Evolutionary conservation across 2,329 filamentous ascomycete genomes (phyloP).

Genomic region (Fusarium vanettenii): DNA sequence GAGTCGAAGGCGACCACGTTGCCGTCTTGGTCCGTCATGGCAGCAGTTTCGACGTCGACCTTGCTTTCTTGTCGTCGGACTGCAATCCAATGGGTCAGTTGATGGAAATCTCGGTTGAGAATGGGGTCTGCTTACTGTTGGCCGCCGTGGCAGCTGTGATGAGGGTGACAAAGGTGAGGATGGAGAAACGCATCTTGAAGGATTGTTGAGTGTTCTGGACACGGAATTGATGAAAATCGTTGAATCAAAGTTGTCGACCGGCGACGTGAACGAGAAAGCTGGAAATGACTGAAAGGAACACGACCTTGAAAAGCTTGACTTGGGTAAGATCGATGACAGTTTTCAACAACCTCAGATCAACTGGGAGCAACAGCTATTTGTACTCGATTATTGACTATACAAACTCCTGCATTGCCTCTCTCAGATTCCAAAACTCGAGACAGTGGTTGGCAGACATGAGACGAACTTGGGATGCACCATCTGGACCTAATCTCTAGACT

Average conservation of each 20-base stretch:
- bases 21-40: constrained; percentile 61
- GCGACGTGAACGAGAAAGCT: constrained; percentile 55
- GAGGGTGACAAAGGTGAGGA: constrained; percentile 60
- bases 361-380: constrained; percentile 18
- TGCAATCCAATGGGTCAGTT: constrained; percentile 17
- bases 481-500: not conserved
- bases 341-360: not conserved
- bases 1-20: constrained; percentile 59
- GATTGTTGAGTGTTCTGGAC: constrained; percentile 11
- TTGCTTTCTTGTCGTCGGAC: constrained; percentile 27
- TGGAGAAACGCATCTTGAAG: constrained; percentile 66
- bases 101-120: not conserved
- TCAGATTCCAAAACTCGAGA: constrained; percentile 16
- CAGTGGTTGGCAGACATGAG: constrained; percentile 18
- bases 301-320: constrained; percentile 8
- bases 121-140: constrained; percentile 39
- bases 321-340: not conserved
- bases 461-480: constrained; percentile 20
- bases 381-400: not conserved
- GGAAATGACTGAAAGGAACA: constrained; percentile 8
- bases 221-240: constrained; percentile 20
- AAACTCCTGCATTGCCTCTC: not conserved
- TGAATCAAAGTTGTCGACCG: constrained; percentile 59
- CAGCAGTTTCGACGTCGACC: constrained; percentile 50
- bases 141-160: constrained; percentile 59